These are phyloP conservation scores for Fusarium globosum DNA, from an alignment of 2,329 filamentous ascomycete genomes.

Conservation along the genomic window DNA sequence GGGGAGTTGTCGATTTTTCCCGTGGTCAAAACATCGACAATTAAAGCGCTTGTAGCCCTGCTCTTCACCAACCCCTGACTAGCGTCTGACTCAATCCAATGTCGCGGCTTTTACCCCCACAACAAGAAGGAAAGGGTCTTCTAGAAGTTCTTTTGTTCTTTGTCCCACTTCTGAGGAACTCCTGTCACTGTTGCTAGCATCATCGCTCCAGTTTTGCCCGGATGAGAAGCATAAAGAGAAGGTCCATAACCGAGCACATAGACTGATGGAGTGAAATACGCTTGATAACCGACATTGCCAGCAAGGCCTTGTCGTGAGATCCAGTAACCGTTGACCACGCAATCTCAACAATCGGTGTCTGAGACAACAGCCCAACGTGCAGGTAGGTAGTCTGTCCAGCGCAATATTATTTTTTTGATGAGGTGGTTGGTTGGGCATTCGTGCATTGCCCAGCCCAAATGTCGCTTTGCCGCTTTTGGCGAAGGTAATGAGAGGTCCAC, in stretches of 20 bases:
- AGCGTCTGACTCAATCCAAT: constrained; percentile 32
- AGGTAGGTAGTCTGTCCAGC: not conserved
- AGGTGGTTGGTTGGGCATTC: constrained; percentile 41
- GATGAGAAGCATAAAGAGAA: constrained; percentile 25
- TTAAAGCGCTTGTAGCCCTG: constrained; percentile 24
- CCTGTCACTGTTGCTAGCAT: constrained; percentile 2
- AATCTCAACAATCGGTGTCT: constrained; percentile 10
- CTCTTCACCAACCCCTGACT: constrained; percentile 17
- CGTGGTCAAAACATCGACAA: constrained; percentile 22
- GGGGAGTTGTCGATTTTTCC: constrained; percentile 23
- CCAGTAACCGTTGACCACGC: constrained; percentile 21
- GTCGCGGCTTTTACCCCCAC: constrained; percentile 15
- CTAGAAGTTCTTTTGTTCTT: constrained; percentile 33
- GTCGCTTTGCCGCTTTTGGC: constrained; percentile 24
- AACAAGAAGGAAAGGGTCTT: constrained; percentile 27
- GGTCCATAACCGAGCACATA: constrained; percentile 7
- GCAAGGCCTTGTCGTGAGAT: not conserved
- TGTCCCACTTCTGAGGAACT: constrained; percentile 19
- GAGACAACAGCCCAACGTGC: constrained; percentile 11
- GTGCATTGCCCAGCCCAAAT: constrained; percentile 31
- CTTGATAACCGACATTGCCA: constrained; percentile 14
- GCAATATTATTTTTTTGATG: constrained; percentile 9
- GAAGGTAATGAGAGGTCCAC: constrained; percentile 9
- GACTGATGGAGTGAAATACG: not conserved
- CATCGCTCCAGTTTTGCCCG: constrained; percentile 31